phyloP scores from a whole-genome alignment of 192 early-diverging fungal species.

The Backusella westeae region DNA sequence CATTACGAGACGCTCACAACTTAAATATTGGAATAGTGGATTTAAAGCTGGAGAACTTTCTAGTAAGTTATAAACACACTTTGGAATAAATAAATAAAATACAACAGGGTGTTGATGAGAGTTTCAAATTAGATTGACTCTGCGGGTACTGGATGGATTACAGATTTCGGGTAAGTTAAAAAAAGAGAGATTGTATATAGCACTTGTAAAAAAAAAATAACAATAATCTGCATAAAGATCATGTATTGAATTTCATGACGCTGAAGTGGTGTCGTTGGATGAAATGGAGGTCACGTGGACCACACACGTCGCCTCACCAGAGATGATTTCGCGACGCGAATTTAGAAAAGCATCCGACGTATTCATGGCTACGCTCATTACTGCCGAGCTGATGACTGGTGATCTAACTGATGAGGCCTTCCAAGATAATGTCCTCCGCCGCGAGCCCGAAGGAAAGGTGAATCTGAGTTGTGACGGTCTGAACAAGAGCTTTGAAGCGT shows the following conservation, averaged over 20 bases:
- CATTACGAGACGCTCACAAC: slow-evolving; percentile 14
- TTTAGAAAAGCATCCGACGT: slow-evolving; percentile 21
- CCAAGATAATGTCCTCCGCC: not conserved
- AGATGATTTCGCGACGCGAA: not conserved
- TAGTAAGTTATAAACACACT: slow-evolving; percentile 9
- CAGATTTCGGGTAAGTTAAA: slow-evolving; percentile 26
- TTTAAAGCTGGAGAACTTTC: slow-evolving; percentile 23
- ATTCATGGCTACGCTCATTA: slow-evolving; percentile 18
- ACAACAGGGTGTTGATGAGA: not conserved
- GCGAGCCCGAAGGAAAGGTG: not conserved
- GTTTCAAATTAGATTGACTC: slow-evolving; percentile 15
- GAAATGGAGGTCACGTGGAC: slow-evolving; percentile 5
- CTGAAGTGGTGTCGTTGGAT: not conserved
- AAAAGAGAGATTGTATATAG: not conserved
- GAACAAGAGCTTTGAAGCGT: not conserved
- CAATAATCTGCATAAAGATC: slow-evolving; percentile 6
- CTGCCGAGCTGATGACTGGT: slow-evolving; percentile 8
- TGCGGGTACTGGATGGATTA: slow-evolving; percentile 20
- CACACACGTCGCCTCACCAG: slow-evolving; percentile 15
- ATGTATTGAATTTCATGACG: slow-evolving; percentile 4
- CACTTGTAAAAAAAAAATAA: not conserved
- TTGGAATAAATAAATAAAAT: not conserved
- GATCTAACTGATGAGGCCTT: slow-evolving; percentile 6
- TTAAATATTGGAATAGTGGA: slow-evolving; percentile 23
- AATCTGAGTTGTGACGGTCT: not conserved